phyloP scores from a whole-genome alignment of 805 yeast species.

The Kazachstania psychrophila region DNA sequence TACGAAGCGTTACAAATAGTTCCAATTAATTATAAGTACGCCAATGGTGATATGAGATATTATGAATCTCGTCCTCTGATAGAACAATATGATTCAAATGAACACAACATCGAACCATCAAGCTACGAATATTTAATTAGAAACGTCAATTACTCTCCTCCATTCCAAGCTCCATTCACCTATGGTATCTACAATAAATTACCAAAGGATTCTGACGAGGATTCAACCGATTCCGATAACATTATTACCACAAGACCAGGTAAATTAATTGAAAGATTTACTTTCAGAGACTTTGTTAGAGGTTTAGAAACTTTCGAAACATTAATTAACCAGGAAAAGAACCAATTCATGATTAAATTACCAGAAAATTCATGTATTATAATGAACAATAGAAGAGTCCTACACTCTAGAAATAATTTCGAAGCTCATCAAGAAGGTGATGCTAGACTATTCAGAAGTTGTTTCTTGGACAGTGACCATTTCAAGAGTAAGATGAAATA shows the following conservation, averaged over 20 bases:
- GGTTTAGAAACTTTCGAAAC: constrained; percentile 56
- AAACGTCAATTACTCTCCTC: constrained; percentile 69
- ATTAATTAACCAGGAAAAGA: constrained; percentile 41
- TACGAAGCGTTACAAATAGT: constrained; percentile 51
- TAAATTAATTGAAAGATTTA: constrained; percentile 33
- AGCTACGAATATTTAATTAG: constrained; percentile 33
- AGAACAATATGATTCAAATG: constrained; percentile 41
- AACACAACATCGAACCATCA: constrained; percentile 24
- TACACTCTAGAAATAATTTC: constrained; percentile 57
- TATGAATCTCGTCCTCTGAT: constrained; percentile 54
- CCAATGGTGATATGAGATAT: constrained; percentile 52
- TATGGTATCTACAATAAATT: constrained; percentile 37
- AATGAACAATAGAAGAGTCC: constrained; percentile 60
- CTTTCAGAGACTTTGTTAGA: constrained; percentile 46
- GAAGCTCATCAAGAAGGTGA: constrained; percentile 23
- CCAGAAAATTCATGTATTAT: constrained; percentile 54
- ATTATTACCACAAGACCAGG: constrained; percentile 24
- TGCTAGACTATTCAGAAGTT: constrained; percentile 65
- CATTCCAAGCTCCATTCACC: constrained; percentile 74
- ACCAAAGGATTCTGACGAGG: constrained; percentile 11
- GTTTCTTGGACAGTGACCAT: constrained; percentile 64
- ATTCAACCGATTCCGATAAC: constrained; percentile 11
- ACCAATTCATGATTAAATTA: constrained; percentile 47
- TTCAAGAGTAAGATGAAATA: constrained; percentile 51
- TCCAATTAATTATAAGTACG: constrained; percentile 63